Evolutionary conservation across 768 basidiomycete species (phyloP).

Genomic region (Chalciporus sphaerocephalus): DNA sequence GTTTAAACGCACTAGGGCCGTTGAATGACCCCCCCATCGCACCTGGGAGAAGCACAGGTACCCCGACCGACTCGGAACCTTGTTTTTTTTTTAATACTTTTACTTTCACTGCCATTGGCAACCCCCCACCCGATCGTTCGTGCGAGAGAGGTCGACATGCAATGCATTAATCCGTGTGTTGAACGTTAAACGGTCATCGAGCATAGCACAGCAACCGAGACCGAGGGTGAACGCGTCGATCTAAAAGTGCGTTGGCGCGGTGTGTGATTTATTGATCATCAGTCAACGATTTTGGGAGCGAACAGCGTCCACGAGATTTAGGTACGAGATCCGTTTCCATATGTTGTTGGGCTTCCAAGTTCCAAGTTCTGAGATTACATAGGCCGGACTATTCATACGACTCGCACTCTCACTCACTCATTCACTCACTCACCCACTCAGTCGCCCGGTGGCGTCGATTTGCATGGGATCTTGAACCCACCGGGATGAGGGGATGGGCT

Average conservation of each 20-base stretch:
- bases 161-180: not conserved
- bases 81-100: slow-evolving; percentile 15
- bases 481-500: too few species aligned
- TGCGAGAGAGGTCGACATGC: slow-evolving; percentile 1
- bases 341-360: too few species aligned
- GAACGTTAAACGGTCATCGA: not conserved
- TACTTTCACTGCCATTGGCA: not conserved
- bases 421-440: not conserved
- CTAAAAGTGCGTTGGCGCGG: not conserved
- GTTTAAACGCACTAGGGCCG: slow-evolving; percentile 21
- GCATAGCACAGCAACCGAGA: not conserved
- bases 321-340: slow-evolving; percentile 13
- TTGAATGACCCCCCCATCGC: slow-evolving; percentile 6
- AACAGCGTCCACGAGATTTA: slow-evolving; percentile 9
- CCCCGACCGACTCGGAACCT: slow-evolving; percentile 28
- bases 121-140: slow-evolving; percentile 2
- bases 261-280: not conserved
- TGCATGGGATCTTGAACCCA: not conserved
- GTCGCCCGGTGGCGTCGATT: not conserved
- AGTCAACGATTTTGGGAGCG: too few species aligned
- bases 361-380: too few species aligned
- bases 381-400: too few species aligned
- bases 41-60: slow-evolving; percentile 19
- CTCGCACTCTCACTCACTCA: not conserved
- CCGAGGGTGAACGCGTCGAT: slow-evolving; percentile 10